Conservation (phyloP, 2,329 filamentous ascomycete genomes). For the Claviceps digitariae region DNA sequence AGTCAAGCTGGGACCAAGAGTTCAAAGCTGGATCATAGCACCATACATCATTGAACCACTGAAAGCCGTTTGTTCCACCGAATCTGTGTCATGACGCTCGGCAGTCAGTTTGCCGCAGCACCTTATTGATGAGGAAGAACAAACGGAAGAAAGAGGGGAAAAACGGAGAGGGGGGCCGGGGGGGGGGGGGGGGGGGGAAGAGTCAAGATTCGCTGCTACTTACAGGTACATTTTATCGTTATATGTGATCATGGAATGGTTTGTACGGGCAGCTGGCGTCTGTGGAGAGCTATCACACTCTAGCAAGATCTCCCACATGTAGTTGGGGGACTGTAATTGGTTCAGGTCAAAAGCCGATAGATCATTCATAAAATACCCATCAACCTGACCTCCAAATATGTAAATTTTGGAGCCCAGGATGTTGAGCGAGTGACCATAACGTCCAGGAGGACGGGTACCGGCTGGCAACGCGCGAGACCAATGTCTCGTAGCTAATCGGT, state of each 20-base stretch:
- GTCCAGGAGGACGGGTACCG: constrained; percentile 71
- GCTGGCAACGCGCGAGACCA: constrained; percentile 91
- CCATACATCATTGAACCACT: constrained; percentile 99
- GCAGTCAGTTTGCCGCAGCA: neutral
- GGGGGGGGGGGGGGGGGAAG: too few relatives aligned
- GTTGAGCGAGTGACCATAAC: constrained; percentile 93
- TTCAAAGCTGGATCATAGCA: constrained; percentile 78
- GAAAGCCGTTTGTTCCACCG: constrained; percentile 86
- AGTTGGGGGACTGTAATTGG: constrained; percentile 77
- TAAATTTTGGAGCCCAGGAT: constrained; percentile 95
- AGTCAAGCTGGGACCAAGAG: constrained; percentile 78
- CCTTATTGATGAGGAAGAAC: neutral
- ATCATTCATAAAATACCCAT: constrained; percentile 97
- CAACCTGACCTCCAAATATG: constrained; percentile 94
- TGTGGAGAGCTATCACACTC: constrained; percentile 39
- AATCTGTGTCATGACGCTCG: constrained; percentile 45
- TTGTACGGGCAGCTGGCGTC: constrained; percentile 79
- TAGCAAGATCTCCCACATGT: constrained; percentile 90
- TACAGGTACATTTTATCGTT: constrained; percentile 91
- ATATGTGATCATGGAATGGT: constrained; percentile 83
- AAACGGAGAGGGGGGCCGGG: neutral
- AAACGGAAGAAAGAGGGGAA: neutral
- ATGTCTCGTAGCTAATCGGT: constrained; percentile 68
- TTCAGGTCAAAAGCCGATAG: constrained; percentile 92
- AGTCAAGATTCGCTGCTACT: constrained; percentile 22